These are phyloP conservation scores for Pichia sporocuriosa DNA, from an alignment of 805 yeast species.

Conservation along the genomic window DNA sequence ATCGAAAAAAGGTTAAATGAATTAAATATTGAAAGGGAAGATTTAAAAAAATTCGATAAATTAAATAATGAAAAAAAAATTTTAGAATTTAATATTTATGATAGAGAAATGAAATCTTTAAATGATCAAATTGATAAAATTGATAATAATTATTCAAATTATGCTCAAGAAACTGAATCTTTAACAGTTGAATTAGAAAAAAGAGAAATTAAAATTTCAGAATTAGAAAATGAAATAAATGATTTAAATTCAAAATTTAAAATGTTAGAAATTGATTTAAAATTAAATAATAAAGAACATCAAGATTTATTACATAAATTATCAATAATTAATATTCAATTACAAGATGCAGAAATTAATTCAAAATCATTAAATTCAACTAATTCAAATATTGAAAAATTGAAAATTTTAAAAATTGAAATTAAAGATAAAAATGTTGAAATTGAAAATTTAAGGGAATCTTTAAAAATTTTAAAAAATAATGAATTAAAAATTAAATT, in stretches of 20 bases:
- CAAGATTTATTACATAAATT: conserved; percentile 42
- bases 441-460: conserved; percentile 39
- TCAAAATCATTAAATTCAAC: conserved; percentile 19
- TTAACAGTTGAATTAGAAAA: conserved; percentile 51
- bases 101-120: conserved; percentile 64
- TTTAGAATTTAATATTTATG: conserved; percentile 67
- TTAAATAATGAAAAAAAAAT: conserved; percentile 63
- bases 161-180: conserved; percentile 45
- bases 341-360: conserved; percentile 37
- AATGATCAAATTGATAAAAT: conserved; percentile 52
- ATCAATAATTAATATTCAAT: conserved; percentile 23
- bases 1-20: conserved; percentile 69
- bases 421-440: conserved; percentile 36
- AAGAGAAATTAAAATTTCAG: conserved; percentile 47
- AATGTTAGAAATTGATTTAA: conserved; percentile 47
- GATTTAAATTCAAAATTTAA: conserved; percentile 43
- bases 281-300: conserved; percentile 44
- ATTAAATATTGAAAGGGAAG: conserved; percentile 73
- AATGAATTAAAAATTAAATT: conserved; percentile 40
- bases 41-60: conserved; percentile 61
- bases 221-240: conserved; percentile 39
- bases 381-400: conserved; percentile 22
- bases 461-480: conserved; percentile 31
- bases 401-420: conserved; percentile 33
- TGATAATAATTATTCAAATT: conserved; percentile 48